A percentile compares a stretch with the other conserved stretches of the same genome.
Conservation (phyloP, 2,329 filamentous ascomycete species). For the Cercospora citrullina region DNA sequence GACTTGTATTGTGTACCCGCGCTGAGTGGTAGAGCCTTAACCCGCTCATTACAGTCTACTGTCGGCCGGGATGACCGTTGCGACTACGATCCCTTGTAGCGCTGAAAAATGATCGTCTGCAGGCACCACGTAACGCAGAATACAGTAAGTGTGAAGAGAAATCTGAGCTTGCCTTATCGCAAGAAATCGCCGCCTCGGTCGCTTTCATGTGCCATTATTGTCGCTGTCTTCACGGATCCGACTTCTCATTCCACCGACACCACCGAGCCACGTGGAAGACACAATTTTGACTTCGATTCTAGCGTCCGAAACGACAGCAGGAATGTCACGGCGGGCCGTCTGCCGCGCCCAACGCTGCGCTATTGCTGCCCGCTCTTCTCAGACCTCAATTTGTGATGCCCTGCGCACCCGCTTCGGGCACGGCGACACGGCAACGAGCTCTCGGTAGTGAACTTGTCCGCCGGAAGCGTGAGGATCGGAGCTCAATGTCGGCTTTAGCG, state of each 20-base stretch:
- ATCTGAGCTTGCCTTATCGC: not conserved
- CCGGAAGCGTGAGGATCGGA: not conserved
- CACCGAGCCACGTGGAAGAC: not conserved
- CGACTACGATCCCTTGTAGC: not conserved
- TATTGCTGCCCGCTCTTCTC: not conserved
- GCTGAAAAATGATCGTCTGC: not conserved
- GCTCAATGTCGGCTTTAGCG: constrained; percentile 15
- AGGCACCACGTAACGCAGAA: not conserved
- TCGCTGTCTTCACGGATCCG: not conserved
- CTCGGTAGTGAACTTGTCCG: not conserved
- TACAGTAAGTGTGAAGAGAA: not conserved
- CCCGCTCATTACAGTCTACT: not conserved
- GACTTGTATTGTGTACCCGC: not conserved
- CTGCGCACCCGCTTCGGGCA: not conserved
- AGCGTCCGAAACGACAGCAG: not conserved
- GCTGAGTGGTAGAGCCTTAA: not conserved
- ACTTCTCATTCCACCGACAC: not conserved
- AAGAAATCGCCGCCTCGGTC: not conserved
- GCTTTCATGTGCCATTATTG: not conserved
- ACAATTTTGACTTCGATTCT: not conserved
- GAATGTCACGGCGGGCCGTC: not conserved
- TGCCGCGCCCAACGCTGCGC: not conserved
- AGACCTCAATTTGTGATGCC: not conserved
- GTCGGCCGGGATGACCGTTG: not conserved
- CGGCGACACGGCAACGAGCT: not conserved